Conservation (phyloP, 2,329 filamentous ascomycete species). For the Lasiodiplodia citricola region DNA sequence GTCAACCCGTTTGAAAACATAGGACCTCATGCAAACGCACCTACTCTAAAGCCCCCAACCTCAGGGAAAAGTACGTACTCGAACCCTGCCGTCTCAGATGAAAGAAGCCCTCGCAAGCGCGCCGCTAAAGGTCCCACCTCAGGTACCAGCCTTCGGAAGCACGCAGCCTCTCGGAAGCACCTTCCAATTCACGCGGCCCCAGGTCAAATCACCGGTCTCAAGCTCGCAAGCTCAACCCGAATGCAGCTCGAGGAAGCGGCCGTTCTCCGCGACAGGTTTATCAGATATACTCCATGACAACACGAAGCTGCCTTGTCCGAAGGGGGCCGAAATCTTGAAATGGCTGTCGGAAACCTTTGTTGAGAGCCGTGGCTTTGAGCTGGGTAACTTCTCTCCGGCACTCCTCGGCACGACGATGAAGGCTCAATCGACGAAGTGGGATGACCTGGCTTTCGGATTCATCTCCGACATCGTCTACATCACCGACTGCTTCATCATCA, state of each 20-base stretch:
- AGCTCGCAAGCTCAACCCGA: too few species aligned
- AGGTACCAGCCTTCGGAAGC: too few species aligned
- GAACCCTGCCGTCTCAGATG: too few species aligned
- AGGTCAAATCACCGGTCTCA: background rate
- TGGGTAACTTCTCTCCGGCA: conserved; percentile 55
- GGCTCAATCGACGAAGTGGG: conserved; percentile 62
- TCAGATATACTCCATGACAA: background rate
- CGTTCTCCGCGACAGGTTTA: background rate
- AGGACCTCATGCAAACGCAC: too few species aligned
- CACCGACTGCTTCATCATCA: conserved; percentile 60
- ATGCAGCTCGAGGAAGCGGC: background rate
- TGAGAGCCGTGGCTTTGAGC: conserved; percentile 57
- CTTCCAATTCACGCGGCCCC: too few species aligned
- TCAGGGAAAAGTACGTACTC: too few species aligned
- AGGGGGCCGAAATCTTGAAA: conserved; percentile 43
- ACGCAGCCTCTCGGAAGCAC: too few species aligned
- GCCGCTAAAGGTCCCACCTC: too few species aligned
- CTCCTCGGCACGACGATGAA: conserved; percentile 57
- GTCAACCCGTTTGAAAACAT: too few species aligned
- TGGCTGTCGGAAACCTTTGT: conserved; percentile 54
- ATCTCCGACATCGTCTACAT: conserved; percentile 57
- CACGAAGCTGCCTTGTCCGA: background rate
- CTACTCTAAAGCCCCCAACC: too few species aligned
- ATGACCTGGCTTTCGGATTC: conserved; percentile 53
- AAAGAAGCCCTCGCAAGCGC: too few species aligned